Evolutionary conservation across 2,329 filamentous ascomycete species (phyloP).

Genomic region (Stachybotrys chlorohalonatus): DNA sequence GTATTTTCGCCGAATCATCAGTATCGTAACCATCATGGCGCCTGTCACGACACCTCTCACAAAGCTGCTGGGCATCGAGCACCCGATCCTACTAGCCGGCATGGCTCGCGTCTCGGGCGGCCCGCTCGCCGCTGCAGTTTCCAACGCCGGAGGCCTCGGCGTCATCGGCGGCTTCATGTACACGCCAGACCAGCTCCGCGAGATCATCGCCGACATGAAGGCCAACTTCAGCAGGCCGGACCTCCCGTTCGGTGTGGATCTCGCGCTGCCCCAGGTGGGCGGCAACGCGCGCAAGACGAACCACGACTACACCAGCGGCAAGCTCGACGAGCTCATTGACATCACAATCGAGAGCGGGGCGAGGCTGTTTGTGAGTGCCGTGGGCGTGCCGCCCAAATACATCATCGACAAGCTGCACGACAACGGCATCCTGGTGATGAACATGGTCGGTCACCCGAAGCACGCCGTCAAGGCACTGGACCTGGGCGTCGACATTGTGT

Average conservation of each 20-base stretch:
- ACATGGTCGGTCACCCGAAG: conserved; percentile 91
- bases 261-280: conserved; percentile 84
- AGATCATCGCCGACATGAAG: conserved; percentile 83
- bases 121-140: conserved; percentile 73
- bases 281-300: conserved; percentile 80
- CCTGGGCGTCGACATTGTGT: conserved; percentile 82
- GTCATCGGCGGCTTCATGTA: conserved; percentile 66
- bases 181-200: conserved; percentile 64
- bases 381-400: conserved; percentile 70
- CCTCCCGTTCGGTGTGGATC: conserved; percentile 83
- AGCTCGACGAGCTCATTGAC: conserved; percentile 78
- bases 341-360: conserved; percentile 81
- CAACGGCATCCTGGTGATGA: conserved; percentile 81
- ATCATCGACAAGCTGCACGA: conserved; percentile 71
- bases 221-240: conserved; percentile 54
- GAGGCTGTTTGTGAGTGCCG: conserved; percentile 75
- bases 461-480: conserved; percentile 85
- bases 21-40: conserved; percentile 22
- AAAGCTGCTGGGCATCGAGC: conserved; percentile 68
- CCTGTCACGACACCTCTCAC: conserved; percentile 62
- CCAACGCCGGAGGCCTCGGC: conserved; percentile 78
- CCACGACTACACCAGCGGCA: conserved; percentile 88
- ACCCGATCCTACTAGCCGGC: conserved; percentile 85
- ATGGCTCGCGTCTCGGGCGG: conserved; percentile 84
- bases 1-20: not conserved